Percentiles rank a stretch among this genome's conserved stretches.
Evolutionary conservation across 306 rosid genomes (phyloP).

Genomic region (Vigna radiata): DNA sequence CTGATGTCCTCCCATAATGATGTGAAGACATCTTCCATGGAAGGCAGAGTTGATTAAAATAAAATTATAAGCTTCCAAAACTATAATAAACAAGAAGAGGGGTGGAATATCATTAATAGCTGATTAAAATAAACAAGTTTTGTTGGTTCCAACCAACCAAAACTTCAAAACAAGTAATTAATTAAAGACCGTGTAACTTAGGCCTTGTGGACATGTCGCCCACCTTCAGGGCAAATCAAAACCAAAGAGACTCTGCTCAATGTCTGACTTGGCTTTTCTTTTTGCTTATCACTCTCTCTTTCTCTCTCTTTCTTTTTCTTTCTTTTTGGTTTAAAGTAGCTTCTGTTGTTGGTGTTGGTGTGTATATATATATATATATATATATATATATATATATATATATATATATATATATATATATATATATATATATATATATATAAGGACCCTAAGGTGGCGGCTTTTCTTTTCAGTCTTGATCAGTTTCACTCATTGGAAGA

Average conservation of each 20-base stretch:
- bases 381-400: slow-evolving; percentile 17
- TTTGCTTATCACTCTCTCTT: slow-evolving; percentile 15
- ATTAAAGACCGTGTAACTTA: slow-evolving; percentile 53
- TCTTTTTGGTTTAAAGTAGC: slow-evolving; percentile 9
- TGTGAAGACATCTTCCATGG: slow-evolving; percentile 40
- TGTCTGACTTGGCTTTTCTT: slow-evolving; percentile 46
- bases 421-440: slow-evolving; percentile 1
- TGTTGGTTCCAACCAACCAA: slow-evolving; percentile 54
- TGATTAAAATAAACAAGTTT: slow-evolving; percentile 46
- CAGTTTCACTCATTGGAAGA: slow-evolving; percentile 48
- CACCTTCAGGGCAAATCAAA: slow-evolving; percentile 66
- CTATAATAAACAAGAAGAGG: slow-evolving; percentile 31
- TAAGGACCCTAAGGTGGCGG: slow-evolving; percentile 48
- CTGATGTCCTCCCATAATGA: slow-evolving; percentile 47
- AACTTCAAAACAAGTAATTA: slow-evolving; percentile 42
- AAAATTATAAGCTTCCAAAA: slow-evolving; percentile 29
- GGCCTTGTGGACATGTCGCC: slow-evolving; percentile 64
- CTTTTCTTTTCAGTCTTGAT: slow-evolving; percentile 45
- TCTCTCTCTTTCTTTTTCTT: background rate
- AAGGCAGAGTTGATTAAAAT: slow-evolving; percentile 39
- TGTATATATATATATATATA: too few relatives aligned
- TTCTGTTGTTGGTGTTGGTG: background rate
- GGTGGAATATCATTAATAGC: slow-evolving; percentile 39
- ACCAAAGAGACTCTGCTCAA: slow-evolving; percentile 39
- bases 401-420: too few relatives aligned